A percentile compares a stretch with the other conserved stretches of the same genome.
phyloP scores from a whole-genome alignment of 1,139 yeast species.

The Sugiyamaella grinbergsii region DNA sequence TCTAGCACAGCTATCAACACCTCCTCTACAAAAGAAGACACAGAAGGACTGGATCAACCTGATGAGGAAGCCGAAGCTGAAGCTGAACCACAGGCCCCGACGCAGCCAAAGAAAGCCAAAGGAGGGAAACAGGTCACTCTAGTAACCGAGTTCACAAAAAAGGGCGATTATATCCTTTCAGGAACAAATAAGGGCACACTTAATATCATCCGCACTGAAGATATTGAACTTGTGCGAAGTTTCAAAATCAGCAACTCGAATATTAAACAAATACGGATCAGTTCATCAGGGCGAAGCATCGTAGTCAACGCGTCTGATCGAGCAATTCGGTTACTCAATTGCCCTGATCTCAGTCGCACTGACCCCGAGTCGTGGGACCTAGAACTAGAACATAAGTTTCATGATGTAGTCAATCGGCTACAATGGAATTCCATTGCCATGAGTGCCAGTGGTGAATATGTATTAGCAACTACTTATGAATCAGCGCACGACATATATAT shows the following conservation, averaged over 20 bases:
- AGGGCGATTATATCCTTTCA: constrained; percentile 58
- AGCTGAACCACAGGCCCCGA: constrained; percentile 30
- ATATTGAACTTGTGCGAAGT: constrained; percentile 48
- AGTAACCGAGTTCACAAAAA: constrained; percentile 45
- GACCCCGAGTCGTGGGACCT: constrained; percentile 52
- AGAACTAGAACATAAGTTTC: constrained; percentile 78
- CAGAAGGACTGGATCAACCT: constrained; percentile 34
- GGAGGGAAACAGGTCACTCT: constrained; percentile 41
- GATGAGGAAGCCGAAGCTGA: no score
- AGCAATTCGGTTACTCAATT: constrained; percentile 66
- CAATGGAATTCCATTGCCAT: constrained; percentile 88
- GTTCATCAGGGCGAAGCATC: constrained; percentile 66
- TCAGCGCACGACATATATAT: constrained; percentile 85
- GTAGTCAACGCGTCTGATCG: constrained; percentile 84
- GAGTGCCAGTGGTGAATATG: constrained; percentile 76
- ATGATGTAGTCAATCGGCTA: constrained; percentile 82
- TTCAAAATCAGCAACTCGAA: constrained; percentile 65
- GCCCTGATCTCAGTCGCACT: constrained; percentile 50
- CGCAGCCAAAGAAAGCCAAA: constrained; percentile 14
- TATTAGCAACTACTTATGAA: constrained; percentile 87
- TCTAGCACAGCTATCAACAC: constrained; percentile 21
- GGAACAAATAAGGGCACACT: constrained; percentile 86
- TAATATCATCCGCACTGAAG: constrained; percentile 47
- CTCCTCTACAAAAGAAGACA: constrained; percentile 26
- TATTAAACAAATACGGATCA: constrained; percentile 68